A percentile compares a stretch with the other conserved stretches of the same genome.
Evolutionary conservation across 2,329 filamentous ascomycete species (phyloP).

Genomic region (Cadophora sp.): DNA sequence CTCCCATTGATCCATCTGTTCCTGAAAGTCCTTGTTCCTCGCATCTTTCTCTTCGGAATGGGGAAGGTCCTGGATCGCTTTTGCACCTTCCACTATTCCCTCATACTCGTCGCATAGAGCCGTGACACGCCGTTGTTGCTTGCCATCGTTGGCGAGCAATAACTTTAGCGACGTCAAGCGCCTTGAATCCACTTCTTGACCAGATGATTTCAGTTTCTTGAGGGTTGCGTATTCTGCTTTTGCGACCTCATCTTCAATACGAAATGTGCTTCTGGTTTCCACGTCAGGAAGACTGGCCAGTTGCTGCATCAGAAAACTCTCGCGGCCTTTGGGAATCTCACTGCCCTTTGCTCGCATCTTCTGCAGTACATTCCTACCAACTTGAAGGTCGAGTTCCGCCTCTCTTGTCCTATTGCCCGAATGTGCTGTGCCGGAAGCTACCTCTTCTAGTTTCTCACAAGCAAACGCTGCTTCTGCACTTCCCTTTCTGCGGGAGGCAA

Average conservation of each 20-base stretch:
- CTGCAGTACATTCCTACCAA: slow-evolving; percentile 47
- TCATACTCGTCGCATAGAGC: background rate
- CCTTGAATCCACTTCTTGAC: slow-evolving; percentile 31
- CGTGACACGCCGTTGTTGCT: background rate
- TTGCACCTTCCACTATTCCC: background rate
- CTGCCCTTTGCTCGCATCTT: slow-evolving; percentile 56
- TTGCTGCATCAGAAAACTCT: slow-evolving; percentile 40
- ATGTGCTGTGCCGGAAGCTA: slow-evolving; percentile 52
- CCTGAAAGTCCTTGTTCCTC: background rate
- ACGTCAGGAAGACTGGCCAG: background rate
- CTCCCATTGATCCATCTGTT: background rate
- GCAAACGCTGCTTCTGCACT: slow-evolving; percentile 66
- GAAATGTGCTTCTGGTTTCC: background rate
- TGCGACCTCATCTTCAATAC: background rate
- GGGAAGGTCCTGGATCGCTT: background rate
- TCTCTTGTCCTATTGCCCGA: slow-evolving; percentile 48
- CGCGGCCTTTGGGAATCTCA: slow-evolving; percentile 53
- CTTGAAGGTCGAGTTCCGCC: slow-evolving; percentile 55
- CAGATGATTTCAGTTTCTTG: background rate
- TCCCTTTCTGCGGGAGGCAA: slow-evolving; percentile 61
- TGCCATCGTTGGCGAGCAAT: background rate
- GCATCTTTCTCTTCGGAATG: background rate
- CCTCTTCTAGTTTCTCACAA: slow-evolving; percentile 64
- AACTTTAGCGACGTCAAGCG: slow-evolving; percentile 29
- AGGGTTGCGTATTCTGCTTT: background rate